These are phyloP conservation scores for Exophiala sp. DNA, from an alignment of 2,329 filamentous ascomycete species.

Conservation along the genomic window DNA sequence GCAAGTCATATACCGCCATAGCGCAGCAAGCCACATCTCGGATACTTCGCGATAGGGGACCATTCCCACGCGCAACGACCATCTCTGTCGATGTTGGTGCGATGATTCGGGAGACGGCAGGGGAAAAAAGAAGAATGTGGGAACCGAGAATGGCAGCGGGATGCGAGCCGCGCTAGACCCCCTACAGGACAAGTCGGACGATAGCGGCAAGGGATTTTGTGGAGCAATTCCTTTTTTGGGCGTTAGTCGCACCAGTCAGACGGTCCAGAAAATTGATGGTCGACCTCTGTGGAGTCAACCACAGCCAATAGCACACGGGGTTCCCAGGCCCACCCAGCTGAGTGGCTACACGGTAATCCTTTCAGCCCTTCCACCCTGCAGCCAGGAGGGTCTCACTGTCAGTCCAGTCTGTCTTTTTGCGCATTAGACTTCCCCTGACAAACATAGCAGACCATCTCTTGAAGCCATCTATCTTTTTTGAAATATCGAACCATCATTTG, in stretches of 20 bases:
- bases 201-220: background rate
- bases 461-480: background rate
- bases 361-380: too few relatives aligned
- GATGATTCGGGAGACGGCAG: constrained; percentile 3
- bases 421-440: background rate
- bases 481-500: background rate
- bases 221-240: background rate
- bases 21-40: background rate
- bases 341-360: too few relatives aligned
- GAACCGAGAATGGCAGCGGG: constrained; percentile 8
- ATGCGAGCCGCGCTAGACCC: constrained; percentile 5
- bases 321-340: too few relatives aligned
- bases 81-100: background rate
- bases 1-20: background rate
- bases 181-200: background rate
- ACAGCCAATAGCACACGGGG: too few relatives aligned
- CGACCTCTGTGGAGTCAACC: background rate
- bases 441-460: background rate
- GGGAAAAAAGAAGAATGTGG: constrained; percentile 3
- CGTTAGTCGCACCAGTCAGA: background rate
- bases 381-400: too few relatives aligned
- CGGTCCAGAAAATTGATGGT: background rate
- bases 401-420: too few relatives aligned
- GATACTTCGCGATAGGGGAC: too few relatives aligned
- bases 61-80: too few relatives aligned